A percentile compares a stretch with the other conserved stretches of the same genome.
phyloP scores from a whole-genome alignment of 768 basidiomycete species.

The Russula foetens region DNA sequence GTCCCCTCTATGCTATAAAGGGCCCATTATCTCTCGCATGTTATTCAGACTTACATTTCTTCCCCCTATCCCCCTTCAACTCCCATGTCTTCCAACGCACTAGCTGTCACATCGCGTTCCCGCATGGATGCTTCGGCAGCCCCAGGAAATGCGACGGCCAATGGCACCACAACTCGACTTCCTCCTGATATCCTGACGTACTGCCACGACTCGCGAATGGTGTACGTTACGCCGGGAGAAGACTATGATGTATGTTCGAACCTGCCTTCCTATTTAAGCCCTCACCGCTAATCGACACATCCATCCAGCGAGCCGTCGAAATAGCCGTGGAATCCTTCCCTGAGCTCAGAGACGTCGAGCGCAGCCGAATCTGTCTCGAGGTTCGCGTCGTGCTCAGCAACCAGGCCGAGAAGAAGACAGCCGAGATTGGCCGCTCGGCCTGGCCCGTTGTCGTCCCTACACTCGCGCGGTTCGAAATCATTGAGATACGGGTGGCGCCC shows the following conservation, averaged over 20 bases:
- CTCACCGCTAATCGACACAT: background rate
- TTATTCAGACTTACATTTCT: background rate
- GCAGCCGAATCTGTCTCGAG: constrained; percentile 21
- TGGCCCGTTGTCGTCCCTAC: constrained; percentile 21
- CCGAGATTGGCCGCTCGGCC: constrained; percentile 23
- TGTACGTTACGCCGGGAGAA: constrained; percentile 24
- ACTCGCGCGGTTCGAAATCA: constrained; percentile 24
- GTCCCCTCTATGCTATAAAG: background rate
- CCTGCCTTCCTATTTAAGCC: background rate
- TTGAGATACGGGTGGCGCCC: constrained; percentile 21
- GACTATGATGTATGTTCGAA: constrained; percentile 20
- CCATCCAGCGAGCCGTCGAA: constrained; percentile 21
- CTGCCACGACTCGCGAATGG: constrained; percentile 21
- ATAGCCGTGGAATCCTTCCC: constrained; percentile 20
- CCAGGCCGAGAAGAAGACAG: constrained; percentile 11
- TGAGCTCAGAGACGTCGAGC: constrained; percentile 19
- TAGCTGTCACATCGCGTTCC: background rate
- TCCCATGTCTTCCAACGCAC: background rate
- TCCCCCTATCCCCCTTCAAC: background rate
- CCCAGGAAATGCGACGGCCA: background rate
- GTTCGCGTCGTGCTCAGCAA: constrained; percentile 20
- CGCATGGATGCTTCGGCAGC: background rate
- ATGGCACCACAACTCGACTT: background rate
- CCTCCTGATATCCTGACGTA: constrained; percentile 23
- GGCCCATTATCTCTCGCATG: background rate